Percentiles rank a stretch among this genome's conserved stretches.
Conservation (phyloP, 2,329 filamentous ascomycete genomes). For the Pyrenophora teres region DNA sequence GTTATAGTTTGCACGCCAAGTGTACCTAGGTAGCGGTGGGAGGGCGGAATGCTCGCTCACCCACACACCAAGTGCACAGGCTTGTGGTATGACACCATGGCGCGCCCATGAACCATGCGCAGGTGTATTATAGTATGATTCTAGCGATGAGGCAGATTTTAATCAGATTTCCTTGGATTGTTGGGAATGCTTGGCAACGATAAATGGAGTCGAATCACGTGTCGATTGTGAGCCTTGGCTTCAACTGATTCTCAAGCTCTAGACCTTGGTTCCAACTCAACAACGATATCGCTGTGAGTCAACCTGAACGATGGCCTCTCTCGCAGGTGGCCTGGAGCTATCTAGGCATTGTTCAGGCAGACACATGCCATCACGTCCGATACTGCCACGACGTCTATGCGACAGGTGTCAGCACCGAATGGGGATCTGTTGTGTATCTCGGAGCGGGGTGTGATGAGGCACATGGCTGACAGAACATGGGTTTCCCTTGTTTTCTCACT, state of each 20-base stretch:
- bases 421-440: background rate
- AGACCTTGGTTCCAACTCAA: too few species aligned
- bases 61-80: background rate
- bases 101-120: background rate
- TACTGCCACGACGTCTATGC: background rate
- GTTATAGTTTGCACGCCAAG: constrained; percentile 11
- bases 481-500: background rate
- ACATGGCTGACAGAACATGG: constrained; percentile 1
- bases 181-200: constrained; percentile 1
- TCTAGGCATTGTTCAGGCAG: background rate
- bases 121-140: background rate
- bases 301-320: constrained; percentile 1
- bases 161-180: constrained; percentile 10
- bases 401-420: constrained; percentile 3
- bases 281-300: background rate
- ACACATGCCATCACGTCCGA: background rate
- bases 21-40: background rate
- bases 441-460: background rate
- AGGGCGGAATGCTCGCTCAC: constrained; percentile 5
- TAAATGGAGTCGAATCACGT: background rate
- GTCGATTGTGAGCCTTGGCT: too few species aligned
- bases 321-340: background rate
- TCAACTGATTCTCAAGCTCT: too few species aligned
- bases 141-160: constrained; percentile 13
- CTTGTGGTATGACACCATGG: constrained; percentile 8